A percentile compares a stretch with the other conserved stretches of the same genome.
Conservation (phyloP, 352 stramenopile species). For the Thraustotheca clavata region DNA sequence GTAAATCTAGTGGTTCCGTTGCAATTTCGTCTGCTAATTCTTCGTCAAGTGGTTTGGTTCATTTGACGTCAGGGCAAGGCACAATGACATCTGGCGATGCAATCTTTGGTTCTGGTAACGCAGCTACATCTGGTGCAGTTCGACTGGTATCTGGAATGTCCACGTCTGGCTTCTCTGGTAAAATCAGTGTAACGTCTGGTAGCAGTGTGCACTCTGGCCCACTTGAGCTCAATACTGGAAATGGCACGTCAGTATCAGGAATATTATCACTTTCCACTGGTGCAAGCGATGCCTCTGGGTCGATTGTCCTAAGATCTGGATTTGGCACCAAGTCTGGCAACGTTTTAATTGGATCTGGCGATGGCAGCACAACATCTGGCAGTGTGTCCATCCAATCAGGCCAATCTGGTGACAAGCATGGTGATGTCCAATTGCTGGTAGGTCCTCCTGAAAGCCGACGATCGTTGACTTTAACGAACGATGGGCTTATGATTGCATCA, state of each 20-base stretch:
- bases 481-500: constrained; percentile 2
- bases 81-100: neutral
- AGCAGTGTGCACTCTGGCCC: neutral
- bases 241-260: neutral
- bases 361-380: neutral
- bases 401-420: neutral
- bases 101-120: neutral
- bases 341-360: neutral
- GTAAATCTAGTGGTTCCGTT: neutral
- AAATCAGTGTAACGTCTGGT: neutral
- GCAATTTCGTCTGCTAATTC: neutral
- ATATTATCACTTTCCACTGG: neutral
- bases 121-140: neutral
- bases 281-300: neutral
- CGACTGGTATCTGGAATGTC: neutral
- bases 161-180: neutral
- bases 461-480: neutral
- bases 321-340: neutral
- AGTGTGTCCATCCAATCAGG: neutral
- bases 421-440: neutral
- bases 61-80: neutral
- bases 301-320: neutral
- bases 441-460: neutral
- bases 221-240: neutral
- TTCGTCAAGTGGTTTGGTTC: neutral